Percentiles rank a stretch among this genome's conserved stretches.
These are phyloP conservation scores for Apiotrichum gracile DNA, from an alignment of 1,284 basidiomycete genomes.

Conservation along the genomic window DNA sequence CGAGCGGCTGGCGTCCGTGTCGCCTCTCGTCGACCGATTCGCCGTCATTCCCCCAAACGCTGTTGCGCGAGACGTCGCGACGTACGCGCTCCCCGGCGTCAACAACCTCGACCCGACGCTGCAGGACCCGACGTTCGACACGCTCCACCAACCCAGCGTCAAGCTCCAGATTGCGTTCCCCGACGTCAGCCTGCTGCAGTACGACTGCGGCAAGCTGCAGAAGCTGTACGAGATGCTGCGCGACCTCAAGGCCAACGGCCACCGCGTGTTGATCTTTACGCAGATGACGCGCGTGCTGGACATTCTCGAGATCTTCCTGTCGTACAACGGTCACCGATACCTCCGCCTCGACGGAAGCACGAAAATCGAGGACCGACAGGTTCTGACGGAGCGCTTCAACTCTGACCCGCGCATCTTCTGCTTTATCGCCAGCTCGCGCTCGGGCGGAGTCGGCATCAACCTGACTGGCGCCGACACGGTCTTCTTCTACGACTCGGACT, in stretches of 20 bases:
- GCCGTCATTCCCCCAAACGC: constrained; percentile 77
- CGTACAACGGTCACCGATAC: constrained; percentile 88
- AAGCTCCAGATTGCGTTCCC: constrained; percentile 93
- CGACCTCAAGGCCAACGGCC: constrained; percentile 76
- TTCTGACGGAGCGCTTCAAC: constrained; percentile 95
- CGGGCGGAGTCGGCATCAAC: constrained; percentile 94
- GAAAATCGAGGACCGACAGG: constrained; percentile 91
- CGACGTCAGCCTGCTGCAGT: constrained; percentile 81
- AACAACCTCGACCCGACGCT: constrained; percentile 35
- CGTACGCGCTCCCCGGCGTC: constrained; percentile 31
- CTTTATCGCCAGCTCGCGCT: constrained; percentile 88
- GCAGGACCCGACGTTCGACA: constrained; percentile 55
- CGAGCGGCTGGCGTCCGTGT: constrained; percentile 57
- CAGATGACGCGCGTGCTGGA: constrained; percentile 96
- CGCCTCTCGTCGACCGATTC: constrained; percentile 62
- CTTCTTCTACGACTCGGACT: constrained; percentile 87
- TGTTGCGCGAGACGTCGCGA: constrained; percentile 69
- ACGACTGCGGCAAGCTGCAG: constrained; percentile 95
- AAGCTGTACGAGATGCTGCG: constrained; percentile 71
- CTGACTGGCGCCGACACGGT: constrained; percentile 96
- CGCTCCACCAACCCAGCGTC: constrained; percentile 65
- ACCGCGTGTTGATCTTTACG: constrained; percentile 90
- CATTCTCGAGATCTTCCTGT: constrained; percentile 89
- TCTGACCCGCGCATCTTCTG: constrained; percentile 82
- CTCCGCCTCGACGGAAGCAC: constrained; percentile 89